Conservation (phyloP, 768 basidiomycete genomes). For the Pleurotus tuoliensis region DNA sequence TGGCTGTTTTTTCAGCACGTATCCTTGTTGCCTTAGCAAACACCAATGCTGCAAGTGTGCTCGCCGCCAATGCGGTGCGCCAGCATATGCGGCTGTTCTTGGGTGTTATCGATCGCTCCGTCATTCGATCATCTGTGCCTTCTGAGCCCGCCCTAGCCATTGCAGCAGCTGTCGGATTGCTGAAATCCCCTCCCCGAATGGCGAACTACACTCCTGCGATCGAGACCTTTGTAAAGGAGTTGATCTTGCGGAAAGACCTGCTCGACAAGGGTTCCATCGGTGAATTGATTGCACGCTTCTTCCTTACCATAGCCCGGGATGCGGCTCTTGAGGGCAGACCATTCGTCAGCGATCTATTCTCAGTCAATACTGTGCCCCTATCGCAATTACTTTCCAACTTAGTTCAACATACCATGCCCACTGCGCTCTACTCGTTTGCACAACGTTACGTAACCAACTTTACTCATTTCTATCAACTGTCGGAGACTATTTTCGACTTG, state of each 20-base stretch:
- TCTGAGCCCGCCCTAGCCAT: slow-evolving; percentile 9
- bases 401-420: no score
- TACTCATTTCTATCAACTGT: slow-evolving; percentile 7
- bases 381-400: no score
- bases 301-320: slow-evolving; percentile 1
- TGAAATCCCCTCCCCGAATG: no score
- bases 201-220: not conserved
- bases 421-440: no score
- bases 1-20: no score
- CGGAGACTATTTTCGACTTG: not conserved
- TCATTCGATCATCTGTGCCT: slow-evolving; percentile 2
- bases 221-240: not conserved
- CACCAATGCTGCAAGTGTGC: not conserved
- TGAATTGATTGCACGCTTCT: not conserved
- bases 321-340: slow-evolving; percentile 2
- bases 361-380: not conserved
- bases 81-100: slow-evolving; percentile 4
- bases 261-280: not conserved
- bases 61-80: slow-evolving; percentile 5
- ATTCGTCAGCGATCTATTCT: not conserved
- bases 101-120: not conserved
- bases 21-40: no score
- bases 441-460: slow-evolving; percentile 4
- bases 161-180: not conserved
- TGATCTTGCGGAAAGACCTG: not conserved